These are phyloP conservation scores for Kickxella alabastrina DNA, from an alignment of 192 early-diverging fungal species.

Conservation along the genomic window DNA sequence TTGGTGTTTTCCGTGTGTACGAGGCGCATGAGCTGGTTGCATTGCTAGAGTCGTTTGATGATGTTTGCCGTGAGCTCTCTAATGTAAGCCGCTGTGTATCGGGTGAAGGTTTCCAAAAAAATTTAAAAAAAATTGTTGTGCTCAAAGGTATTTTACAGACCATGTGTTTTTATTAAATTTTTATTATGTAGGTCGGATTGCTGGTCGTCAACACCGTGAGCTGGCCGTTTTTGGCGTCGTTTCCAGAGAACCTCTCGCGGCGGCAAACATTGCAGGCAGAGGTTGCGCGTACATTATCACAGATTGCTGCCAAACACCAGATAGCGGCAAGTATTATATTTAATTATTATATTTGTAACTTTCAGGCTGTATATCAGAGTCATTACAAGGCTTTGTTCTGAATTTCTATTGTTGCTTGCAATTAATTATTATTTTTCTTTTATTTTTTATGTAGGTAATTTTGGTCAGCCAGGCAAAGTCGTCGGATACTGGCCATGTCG, in stretches of 20 bases:
- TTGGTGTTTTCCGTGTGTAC: conserved; percentile 25
- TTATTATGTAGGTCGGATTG: conserved; percentile 9
- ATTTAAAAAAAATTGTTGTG: too few relatives aligned
- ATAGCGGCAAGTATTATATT: conserved; percentile 8
- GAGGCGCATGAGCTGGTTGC: conserved; percentile 32
- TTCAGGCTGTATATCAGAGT: too few relatives aligned
- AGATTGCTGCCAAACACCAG: conserved; percentile 17
- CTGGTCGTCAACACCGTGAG: conserved; percentile 29
- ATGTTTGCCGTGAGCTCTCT: neutral
- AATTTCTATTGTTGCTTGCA: too few relatives aligned
- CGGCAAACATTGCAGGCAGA: conserved; percentile 29
- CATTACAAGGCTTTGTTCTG: too few relatives aligned
- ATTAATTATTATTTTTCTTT: too few relatives aligned
- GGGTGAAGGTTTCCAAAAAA: too few relatives aligned
- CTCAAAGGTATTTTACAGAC: neutral
- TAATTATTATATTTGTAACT: too few relatives aligned
- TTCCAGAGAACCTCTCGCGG: conserved; percentile 15
- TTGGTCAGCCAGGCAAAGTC: conserved; percentile 34
- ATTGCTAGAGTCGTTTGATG: conserved; percentile 14
- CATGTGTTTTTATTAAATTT: neutral
- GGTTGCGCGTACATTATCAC: conserved; percentile 10
- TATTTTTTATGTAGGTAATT: conserved; percentile 10
- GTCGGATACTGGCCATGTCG: neutral
- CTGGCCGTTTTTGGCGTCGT: conserved; percentile 40
- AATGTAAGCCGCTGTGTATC: neutral